Evolutionary conservation across 2,329 filamentous ascomycete species (phyloP).

Genomic region (Penicillium digitatum): DNA sequence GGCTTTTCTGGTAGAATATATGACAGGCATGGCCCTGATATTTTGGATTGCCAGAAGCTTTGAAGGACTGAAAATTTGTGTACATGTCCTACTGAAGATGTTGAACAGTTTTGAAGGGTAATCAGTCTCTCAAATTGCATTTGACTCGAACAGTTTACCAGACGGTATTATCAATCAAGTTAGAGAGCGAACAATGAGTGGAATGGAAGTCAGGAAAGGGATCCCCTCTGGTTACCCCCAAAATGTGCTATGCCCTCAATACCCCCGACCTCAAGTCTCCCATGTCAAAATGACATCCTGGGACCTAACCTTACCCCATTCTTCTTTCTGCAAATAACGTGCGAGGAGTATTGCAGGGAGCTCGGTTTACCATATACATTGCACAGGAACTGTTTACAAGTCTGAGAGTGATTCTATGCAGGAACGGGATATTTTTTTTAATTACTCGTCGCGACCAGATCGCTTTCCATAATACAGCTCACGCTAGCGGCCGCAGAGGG

Average conservation of each 20-base stretch:
- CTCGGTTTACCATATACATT: neutral
- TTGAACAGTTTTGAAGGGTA: too few relatives aligned
- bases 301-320: neutral
- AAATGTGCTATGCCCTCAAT: neutral
- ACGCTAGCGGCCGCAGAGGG: constrained; percentile 13
- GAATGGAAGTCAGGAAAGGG: neutral
- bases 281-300: neutral
- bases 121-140: neutral
- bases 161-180: neutral
- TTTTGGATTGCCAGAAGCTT: too few relatives aligned
- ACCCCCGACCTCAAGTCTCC: neutral
- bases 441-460: constrained; percentile 26
- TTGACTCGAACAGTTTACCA: neutral
- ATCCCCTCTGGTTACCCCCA: neutral
- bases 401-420: constrained; percentile 13
- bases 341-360: neutral
- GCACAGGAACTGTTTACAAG: neutral
- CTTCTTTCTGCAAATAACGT: neutral
- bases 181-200: neutral
- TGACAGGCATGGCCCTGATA: too few relatives aligned
- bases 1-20: too few relatives aligned
- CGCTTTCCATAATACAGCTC: constrained; percentile 28
- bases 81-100: too few relatives aligned
- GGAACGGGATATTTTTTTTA: constrained; percentile 23
- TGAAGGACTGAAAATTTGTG: too few relatives aligned